Percentiles rank a stretch among this genome's conserved stretches.
Evolutionary conservation across 441 rosid species (phyloP).

Genomic region (Syzygium malaccense): DNA sequence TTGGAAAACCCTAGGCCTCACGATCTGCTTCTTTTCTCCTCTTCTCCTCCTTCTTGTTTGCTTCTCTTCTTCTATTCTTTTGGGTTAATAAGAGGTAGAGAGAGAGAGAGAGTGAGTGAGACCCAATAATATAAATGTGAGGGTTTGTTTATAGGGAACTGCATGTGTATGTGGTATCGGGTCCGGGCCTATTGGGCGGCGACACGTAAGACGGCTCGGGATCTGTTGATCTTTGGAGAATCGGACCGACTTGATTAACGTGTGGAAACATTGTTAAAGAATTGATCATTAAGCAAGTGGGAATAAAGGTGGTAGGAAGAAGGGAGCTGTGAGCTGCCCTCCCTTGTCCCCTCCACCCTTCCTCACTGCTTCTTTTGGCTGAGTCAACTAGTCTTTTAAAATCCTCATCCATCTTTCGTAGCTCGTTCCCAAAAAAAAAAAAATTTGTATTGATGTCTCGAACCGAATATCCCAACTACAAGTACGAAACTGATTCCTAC

Average conservation of each 20-base stretch:
- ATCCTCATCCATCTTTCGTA: not conserved
- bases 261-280: not conserved
- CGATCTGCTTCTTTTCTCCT: not conserved
- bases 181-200: not conserved
- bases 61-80: not conserved
- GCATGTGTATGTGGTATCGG: conserved; percentile 37
- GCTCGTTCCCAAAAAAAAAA: not conserved
- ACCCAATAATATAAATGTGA: conserved; percentile 37
- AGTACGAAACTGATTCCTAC: not conserved
- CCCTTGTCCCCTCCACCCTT: not conserved
- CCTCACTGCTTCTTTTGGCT: not conserved
- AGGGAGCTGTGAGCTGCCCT: not conserved
- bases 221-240: conserved; percentile 16
- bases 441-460: not conserved
- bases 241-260: not conserved
- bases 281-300: not conserved
- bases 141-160: conserved; percentile 4
- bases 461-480: not conserved
- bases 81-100: not conserved
- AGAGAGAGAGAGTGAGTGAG: not conserved
- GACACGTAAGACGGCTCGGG: conserved; percentile 30
- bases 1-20: not conserved
- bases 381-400: not conserved
- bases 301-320: not conserved
- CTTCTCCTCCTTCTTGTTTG: not conserved